Conservation (phyloP, 805 yeast genomes). For the Candida easanensis region DNA sequence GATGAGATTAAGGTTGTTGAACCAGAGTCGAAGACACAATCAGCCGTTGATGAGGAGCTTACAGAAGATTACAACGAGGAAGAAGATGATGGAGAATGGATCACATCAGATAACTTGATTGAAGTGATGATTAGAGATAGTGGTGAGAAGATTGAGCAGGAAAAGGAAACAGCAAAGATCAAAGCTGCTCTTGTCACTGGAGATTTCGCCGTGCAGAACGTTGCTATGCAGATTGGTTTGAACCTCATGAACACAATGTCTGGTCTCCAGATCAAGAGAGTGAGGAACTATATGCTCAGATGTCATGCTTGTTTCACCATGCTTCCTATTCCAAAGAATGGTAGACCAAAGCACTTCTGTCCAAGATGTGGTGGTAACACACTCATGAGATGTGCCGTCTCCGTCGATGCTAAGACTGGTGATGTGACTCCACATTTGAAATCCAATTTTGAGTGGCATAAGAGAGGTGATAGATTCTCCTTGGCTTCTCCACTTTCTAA, state of each 20-base stretch:
- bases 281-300: constrained; percentile 89
- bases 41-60: constrained; percentile 10
- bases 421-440: constrained; percentile 84
- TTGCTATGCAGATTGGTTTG: constrained; percentile 85
- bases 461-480: constrained; percentile 78
- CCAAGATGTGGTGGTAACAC: constrained; percentile 95
- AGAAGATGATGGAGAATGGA: constrained; percentile 90
- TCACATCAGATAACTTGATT: constrained; percentile 79
- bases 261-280: constrained; percentile 80
- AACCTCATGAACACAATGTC: constrained; percentile 80
- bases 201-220: constrained; percentile 97
- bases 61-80: constrained; percentile 44
- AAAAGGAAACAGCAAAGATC: constrained; percentile 34
- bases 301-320: constrained; percentile 96
- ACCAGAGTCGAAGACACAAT: constrained; percentile 3
- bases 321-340: constrained; percentile 73
- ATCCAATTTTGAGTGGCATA: constrained; percentile 90
- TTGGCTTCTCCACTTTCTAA: constrained; percentile 87
- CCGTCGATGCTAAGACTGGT: constrained; percentile 77
- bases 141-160: constrained; percentile 52
- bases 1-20: constrained; percentile 5
- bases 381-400: constrained; percentile 83
- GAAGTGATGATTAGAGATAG: constrained; percentile 68
- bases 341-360: constrained; percentile 83
- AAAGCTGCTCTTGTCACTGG: constrained; percentile 89